A percentile compares a stretch with the other conserved stretches of the same genome.
phyloP scores from a whole-genome alignment of 306 rosid species.

The Rosa lucieae region DNA sequence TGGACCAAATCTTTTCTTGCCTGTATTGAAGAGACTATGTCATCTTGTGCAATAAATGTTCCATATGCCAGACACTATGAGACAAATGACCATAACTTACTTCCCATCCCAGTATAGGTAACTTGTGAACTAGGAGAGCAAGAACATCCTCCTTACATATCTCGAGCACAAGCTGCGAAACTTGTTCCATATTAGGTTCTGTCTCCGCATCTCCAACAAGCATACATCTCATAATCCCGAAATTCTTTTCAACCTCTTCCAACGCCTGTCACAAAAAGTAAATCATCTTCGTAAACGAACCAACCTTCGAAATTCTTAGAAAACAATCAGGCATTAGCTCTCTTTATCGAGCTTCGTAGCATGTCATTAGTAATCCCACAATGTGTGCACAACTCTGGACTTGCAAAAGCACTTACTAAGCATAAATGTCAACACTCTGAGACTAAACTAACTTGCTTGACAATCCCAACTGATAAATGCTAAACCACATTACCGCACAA shows the following conservation, averaged over 20 bases:
- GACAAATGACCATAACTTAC: slow-evolving; percentile 53
- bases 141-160: slow-evolving; percentile 83
- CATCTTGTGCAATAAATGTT: slow-evolving; percentile 31
- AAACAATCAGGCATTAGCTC: too few species aligned
- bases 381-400: too few species aligned
- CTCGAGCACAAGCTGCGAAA: slow-evolving; percentile 69
- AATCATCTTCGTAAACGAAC: background rate
- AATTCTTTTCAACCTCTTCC: slow-evolving; percentile 95
- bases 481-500: background rate
- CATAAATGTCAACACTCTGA: background rate
- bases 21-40: slow-evolving; percentile 48
- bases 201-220: slow-evolving; percentile 85
- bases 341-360: too few species aligned
- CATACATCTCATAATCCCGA: slow-evolving; percentile 75
- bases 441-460: background rate
- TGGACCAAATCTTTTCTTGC: slow-evolving; percentile 90
- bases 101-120: slow-evolving; percentile 90
- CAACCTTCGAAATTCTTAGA: background rate
- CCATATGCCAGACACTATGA: slow-evolving; percentile 15
- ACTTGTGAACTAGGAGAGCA: slow-evolving; percentile 70
- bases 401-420: background rate
- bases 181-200: slow-evolving; percentile 78
- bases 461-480: background rate
- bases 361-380: too few species aligned
- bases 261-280: slow-evolving; percentile 55